Percentiles rank a stretch among this genome's conserved stretches.
These are phyloP conservation scores for Penicillium dipodomyicola DNA, from an alignment of 495 filamentous ascomycete species.

Conservation along the genomic window DNA sequence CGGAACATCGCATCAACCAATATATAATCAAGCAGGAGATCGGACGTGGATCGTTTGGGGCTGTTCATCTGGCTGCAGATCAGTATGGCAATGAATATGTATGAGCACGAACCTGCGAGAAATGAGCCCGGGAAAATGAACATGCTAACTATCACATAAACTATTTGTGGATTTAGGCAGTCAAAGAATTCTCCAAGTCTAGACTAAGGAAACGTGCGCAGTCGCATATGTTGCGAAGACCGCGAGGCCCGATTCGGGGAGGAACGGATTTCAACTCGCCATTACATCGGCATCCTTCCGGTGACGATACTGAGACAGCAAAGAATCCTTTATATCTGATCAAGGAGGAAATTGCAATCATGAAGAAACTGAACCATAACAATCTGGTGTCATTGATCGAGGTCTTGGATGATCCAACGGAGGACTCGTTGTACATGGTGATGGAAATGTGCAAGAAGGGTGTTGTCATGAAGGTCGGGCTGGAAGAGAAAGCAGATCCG, in stretches of 20 bases:
- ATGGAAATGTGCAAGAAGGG: constrained; percentile 99
- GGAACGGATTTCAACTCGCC: constrained; percentile 64
- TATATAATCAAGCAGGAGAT: constrained; percentile 95
- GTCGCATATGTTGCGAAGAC: constrained; percentile 80
- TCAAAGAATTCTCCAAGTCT: constrained; percentile 97
- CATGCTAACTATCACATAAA: background rate
- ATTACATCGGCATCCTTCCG: constrained; percentile 52
- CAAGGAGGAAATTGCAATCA: constrained; percentile 95
- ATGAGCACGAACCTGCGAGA: constrained; percentile 36
- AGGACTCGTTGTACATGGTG: constrained; percentile 97
- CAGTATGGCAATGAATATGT: constrained; percentile 94
- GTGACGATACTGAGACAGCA: constrained; percentile 52
- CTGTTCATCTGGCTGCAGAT: constrained; percentile 87
- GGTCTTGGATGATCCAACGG: constrained; percentile 90
- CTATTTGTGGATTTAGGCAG: constrained; percentile 55
- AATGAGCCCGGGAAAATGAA: background rate
- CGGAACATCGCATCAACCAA: constrained; percentile 85
- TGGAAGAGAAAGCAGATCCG: constrained; percentile 79
- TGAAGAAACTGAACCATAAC: constrained; percentile 95
- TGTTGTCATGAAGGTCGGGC: constrained; percentile 91
- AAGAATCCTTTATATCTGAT: constrained; percentile 84
- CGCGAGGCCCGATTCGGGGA: constrained; percentile 52
- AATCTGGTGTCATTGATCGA: constrained; percentile 93
- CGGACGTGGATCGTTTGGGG: constrained; percentile 89
- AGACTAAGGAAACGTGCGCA: constrained; percentile 89